Base-by-base conservation (phyloP, 208 protist genomes). In the Blastocrithidia nonstop region DNA sequence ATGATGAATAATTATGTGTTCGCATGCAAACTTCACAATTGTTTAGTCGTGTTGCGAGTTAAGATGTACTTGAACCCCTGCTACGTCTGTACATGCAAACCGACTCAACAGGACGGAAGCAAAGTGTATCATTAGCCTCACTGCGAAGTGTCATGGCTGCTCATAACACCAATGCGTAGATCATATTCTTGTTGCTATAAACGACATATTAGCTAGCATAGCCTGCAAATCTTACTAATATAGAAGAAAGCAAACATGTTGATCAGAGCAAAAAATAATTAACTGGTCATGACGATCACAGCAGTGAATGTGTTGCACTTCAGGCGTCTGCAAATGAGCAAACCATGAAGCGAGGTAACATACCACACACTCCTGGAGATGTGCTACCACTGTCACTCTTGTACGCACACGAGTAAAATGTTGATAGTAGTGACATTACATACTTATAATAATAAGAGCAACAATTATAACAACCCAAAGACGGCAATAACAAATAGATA, bases 1-100 rank as follows among this genome's bases (percentile, higher is more conserved):
- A 80, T 8, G 82, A 91, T 35, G 74, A 84, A 26, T 76, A 91
- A 51, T 49, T 91, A 21, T 63, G 67, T 11, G 51, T 84, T 27
- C 70, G 82, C 2, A 31, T 91, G 45, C 54, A 75, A 37, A 71
- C 57, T 36, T 68, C 76, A 9, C 52, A 60, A 3, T 58, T 91
- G 24, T 91, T 91, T 46, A 61, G 64, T 16, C 84, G 83, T 38
- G 76, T 91, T 5, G 69, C 61, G 44, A 73, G 77, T 1, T 60
- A 71, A 24, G 82, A 91, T 51, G 74, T 87, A 7, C 31, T 81
- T 27, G 36, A 59, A 24, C 77, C 82, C 4, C 61, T 91, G 31
- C 37, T 91, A 24, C 64, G 68, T 24, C 37, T 87, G 26, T 61
- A 45, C 26, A 21, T 66, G 28, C 58, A 84, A 32, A 41, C 48